Conservation (phyloP, 257 asterid species). For the Solanum lycopersicoides region DNA sequence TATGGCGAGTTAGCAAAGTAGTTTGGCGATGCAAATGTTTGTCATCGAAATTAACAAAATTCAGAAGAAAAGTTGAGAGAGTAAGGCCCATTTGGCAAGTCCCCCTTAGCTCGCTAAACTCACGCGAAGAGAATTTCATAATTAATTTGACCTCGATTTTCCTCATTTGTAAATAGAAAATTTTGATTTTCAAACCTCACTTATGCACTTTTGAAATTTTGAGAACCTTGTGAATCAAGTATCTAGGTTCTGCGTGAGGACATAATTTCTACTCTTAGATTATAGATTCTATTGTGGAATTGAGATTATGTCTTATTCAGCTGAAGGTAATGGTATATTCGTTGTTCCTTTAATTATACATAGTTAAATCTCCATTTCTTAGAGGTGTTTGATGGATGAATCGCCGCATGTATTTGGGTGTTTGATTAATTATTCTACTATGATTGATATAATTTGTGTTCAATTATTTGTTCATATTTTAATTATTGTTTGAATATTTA, state of each 20-base stretch:
- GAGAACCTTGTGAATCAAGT: not conserved
- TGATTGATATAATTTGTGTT: no score
- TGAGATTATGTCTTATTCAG: not conserved
- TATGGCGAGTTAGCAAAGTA: not conserved
- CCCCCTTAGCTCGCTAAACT: not conserved
- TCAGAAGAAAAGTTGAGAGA: not conserved
- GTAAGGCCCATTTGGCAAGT: not conserved
- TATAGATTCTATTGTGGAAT: not conserved
- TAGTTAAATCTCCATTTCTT: not conserved
- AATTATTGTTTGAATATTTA: no score
- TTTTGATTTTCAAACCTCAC: not conserved
- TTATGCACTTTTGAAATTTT: not conserved
- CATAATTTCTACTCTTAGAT: not conserved
- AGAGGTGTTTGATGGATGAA: not conserved
- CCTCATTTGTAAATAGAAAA: not conserved
- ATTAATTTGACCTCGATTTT: not conserved
- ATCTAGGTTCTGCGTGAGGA: not conserved
- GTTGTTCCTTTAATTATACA: not conserved
- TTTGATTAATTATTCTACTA: not conserved
- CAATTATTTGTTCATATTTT: no score
- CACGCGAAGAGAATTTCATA: not conserved
- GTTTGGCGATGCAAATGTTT: not conserved
- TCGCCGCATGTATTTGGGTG: not conserved
- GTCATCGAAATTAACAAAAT: not conserved
- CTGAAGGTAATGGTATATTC: not conserved